phyloP scores from a whole-genome alignment of 2,329 filamentous ascomycete genomes.

The Penicillium sp. region DNA sequence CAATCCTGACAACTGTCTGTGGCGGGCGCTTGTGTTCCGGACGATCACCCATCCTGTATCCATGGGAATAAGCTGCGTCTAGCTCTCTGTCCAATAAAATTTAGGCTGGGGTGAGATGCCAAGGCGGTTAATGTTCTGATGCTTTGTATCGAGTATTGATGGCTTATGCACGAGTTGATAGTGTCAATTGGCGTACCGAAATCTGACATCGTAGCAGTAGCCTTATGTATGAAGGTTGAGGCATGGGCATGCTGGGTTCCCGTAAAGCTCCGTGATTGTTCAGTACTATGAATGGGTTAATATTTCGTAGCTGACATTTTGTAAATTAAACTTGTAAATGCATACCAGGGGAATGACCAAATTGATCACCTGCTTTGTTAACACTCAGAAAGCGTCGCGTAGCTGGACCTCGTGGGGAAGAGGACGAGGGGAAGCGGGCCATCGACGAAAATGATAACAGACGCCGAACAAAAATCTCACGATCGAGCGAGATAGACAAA shows the following conservation, averaged over 20 bases:
- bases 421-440: neutral
- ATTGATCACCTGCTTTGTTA: slow-evolving; percentile 2
- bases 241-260: no score
- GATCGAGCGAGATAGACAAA: no score
- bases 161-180: neutral
- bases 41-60: slow-evolving; percentile 19
- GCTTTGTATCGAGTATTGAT: neutral
- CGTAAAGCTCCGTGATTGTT: neutral
- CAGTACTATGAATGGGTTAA: neutral
- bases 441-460: neutral
- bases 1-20: neutral
- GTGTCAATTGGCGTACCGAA: neutral
- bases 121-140: neutral
- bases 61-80: slow-evolving; percentile 17
- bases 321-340: neutral
- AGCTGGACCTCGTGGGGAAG: slow-evolving; percentile 12
- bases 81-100: slow-evolving; percentile 15
- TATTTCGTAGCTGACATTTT: neutral
- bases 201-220: neutral
- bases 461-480: neutral
- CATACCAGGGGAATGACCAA: neutral
- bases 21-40: slow-evolving; percentile 11
- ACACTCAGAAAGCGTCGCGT: slow-evolving; percentile 10
- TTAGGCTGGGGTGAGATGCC: neutral
- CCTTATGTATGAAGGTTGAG: neutral